A percentile compares a stretch with the other conserved stretches of the same genome.
These are phyloP conservation scores for Elsinoe ampelina DNA, from an alignment of 2,329 filamentous ascomycete genomes.

Conservation along the genomic window DNA sequence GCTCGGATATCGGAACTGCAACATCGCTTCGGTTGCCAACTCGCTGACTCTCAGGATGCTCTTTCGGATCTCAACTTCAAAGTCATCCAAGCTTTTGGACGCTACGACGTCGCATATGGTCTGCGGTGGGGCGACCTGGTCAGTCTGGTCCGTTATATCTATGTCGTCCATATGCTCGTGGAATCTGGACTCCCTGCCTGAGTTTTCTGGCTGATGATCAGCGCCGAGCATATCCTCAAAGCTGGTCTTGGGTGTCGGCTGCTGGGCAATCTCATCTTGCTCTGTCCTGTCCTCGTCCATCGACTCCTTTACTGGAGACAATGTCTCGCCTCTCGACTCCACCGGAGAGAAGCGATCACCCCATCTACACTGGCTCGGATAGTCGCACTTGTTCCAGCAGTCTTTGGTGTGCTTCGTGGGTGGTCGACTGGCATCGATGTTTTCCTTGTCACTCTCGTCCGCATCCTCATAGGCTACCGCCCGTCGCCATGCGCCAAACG, in stretches of 20 bases:
- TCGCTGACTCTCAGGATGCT: not conserved
- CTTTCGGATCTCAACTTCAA: constrained; percentile 4
- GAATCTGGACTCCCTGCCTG: not conserved
- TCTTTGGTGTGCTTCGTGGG: constrained; percentile 22
- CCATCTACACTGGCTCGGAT: constrained; percentile 39
- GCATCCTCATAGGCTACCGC: constrained; percentile 21
- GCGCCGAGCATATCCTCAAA: constrained; percentile 24
- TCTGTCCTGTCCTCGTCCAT: not conserved
- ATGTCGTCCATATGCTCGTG: constrained; percentile 4
- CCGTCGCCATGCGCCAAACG: constrained; percentile 37
- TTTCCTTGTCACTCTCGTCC: constrained; percentile 15
- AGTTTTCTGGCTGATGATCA: not conserved
- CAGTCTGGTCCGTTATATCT: not conserved
- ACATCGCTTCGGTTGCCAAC: not conserved
- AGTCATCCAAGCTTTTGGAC: not conserved
- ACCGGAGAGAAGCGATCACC: constrained; percentile 19
- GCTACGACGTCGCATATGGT: not conserved
- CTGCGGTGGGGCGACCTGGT: no score
- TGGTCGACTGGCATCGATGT: not conserved
- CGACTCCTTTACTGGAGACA: constrained; percentile 16
- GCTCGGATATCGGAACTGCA: not conserved
- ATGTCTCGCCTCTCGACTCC: constrained; percentile 20
- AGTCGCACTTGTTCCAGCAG: constrained; percentile 39
- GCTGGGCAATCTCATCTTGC: no score
- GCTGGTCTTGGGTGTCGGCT: constrained; percentile 16